Evolutionary conservation across 352 stramenopile species (phyloP), one percentile per base, ranked within the genome.

Genomic region (Globisporangium spiculum): DNA sequence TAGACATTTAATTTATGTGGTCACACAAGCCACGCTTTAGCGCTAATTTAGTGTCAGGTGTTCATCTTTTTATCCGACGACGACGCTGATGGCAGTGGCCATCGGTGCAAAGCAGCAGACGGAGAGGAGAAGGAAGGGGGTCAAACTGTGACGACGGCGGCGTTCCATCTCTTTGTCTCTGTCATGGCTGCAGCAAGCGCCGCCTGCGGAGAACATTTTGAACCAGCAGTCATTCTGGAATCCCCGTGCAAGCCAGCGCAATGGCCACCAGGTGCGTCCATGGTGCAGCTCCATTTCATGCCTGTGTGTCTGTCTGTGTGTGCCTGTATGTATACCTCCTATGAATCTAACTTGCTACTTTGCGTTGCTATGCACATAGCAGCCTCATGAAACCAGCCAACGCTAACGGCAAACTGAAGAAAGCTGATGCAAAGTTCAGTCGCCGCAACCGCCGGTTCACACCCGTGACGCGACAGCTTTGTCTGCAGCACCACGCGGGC

Each of bases 401-500:
- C 5, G 22, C 3, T 12, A 24, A 26, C 12, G 8, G 30, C 0
- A 55, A 38, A 44, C 12, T 57, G 41, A 44, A 34, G 41, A 30
- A 22, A n/a, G 60, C 26, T 8, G 27, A 61, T 4, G n/a, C 18
- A 10, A 67, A 62, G 66, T 22, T 24, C 8, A n/a, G 20, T 14
- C 55, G 58, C 6, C 66, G 58, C 50, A 65, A 60, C 20, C 59
- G 59, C 18, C 27, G 44, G 58, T 71, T 71, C 66, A 71, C 66
- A 52, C 59, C 36, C 3, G 26, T 71, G 26, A 71, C 59, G 27
- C 66, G 59, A 4, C 50, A 66, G 58, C 38, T 71, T 36, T 71
- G 59, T n/a, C 52, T 71, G 36, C 66, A 71, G 58, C 66, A 71
- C 38, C 36, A 71, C 52, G 66, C 66, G 4, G 24, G 66, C 59